phyloP scores from a whole-genome alignment of 2,329 filamentous ascomycete species.

The Apiospora kogelbergensis region DNA sequence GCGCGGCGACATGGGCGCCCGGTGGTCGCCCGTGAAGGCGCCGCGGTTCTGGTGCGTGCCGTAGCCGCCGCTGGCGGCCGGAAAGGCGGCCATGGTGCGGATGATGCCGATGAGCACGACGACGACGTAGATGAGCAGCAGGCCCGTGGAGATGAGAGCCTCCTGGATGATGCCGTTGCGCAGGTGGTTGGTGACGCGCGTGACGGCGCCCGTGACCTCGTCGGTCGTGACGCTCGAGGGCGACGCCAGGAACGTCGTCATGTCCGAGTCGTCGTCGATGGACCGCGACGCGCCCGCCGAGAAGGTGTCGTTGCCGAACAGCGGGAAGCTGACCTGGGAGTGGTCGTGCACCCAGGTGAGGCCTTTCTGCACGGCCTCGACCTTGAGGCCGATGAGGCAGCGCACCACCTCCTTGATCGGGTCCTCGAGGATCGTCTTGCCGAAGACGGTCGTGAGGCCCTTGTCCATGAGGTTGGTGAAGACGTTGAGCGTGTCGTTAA shows the following conservation, averaged over 20 bases:
- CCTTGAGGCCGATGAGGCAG: slow-evolving; percentile 86
- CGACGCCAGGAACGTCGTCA: slow-evolving; percentile 74
- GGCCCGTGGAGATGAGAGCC: slow-evolving; percentile 72
- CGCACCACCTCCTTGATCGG: slow-evolving; percentile 78
- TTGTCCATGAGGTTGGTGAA: slow-evolving; percentile 78
- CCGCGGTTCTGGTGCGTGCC: neutral
- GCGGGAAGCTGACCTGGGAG: slow-evolving; percentile 78
- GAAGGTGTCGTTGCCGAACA: slow-evolving; percentile 78
- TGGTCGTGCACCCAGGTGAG: slow-evolving; percentile 93
- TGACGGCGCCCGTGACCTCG: slow-evolving; percentile 76
- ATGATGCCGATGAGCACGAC: slow-evolving; percentile 73
- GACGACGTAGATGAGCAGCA: slow-evolving; percentile 77
- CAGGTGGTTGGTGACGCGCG: slow-evolving; percentile 67
- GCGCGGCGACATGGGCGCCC: slow-evolving; percentile 13
- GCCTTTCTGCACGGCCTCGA: slow-evolving; percentile 79
- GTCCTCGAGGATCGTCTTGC: slow-evolving; percentile 75
- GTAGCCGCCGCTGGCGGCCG: neutral
- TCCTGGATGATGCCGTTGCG: slow-evolving; percentile 70
- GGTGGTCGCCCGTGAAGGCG: slow-evolving; percentile 12
- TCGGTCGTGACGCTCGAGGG: slow-evolving; percentile 73
- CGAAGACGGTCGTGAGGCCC: slow-evolving; percentile 75
- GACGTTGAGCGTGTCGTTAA: slow-evolving; percentile 81
- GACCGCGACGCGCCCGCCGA: slow-evolving; percentile 71
- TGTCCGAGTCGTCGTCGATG: slow-evolving; percentile 56
- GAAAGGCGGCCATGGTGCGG: slow-evolving; percentile 47